Conservation (phyloP, 129 eudicot species). For the sunflower (Helianthus annuus) region DNA sequence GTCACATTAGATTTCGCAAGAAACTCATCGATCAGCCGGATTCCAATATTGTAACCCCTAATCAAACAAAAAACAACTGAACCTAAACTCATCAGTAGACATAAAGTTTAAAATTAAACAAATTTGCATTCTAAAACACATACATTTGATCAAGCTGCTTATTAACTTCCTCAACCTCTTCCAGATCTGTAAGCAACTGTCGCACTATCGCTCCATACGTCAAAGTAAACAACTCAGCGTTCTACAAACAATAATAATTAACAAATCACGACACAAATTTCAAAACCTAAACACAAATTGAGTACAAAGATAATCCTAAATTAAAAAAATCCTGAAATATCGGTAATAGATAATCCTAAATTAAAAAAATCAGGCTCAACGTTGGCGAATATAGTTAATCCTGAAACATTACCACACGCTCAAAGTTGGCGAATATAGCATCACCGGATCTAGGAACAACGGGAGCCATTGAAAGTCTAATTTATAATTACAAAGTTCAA, state of each 20-base stretch:
- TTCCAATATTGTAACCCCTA: slow-evolving; percentile 98
- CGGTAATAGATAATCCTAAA: too few relatives aligned
- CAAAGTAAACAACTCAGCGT: slow-evolving; percentile 85
- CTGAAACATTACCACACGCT: slow-evolving; percentile 65
- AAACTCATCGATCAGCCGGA: slow-evolving; percentile 86
- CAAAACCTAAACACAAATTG: too few relatives aligned
- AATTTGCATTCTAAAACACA: not conserved
- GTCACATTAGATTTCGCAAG: slow-evolving; percentile 90
- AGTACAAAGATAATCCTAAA: too few relatives aligned
- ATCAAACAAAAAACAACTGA: slow-evolving; percentile 14
- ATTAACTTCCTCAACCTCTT: slow-evolving; percentile 96
- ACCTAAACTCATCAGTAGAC: not conserved
- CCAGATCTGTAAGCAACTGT: slow-evolving; percentile 92
- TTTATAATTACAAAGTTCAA: too few relatives aligned
- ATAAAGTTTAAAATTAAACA: not conserved
- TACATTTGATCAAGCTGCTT: slow-evolving; percentile 99
- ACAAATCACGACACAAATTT: too few relatives aligned
- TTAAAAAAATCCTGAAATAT: too few relatives aligned
- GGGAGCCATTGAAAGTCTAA: slow-evolving; percentile 55
- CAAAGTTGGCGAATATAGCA: slow-evolving; percentile 86
- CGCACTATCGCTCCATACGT: slow-evolving; percentile 96
- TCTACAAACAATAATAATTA: slow-evolving; percentile 37
- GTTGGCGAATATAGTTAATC: too few relatives aligned
- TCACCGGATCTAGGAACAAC: slow-evolving; percentile 84
- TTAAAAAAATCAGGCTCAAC: too few relatives aligned